phyloP scores from a whole-genome alignment of 495 filamentous ascomycete species.

The Lentithecium fluviatile region DNA sequence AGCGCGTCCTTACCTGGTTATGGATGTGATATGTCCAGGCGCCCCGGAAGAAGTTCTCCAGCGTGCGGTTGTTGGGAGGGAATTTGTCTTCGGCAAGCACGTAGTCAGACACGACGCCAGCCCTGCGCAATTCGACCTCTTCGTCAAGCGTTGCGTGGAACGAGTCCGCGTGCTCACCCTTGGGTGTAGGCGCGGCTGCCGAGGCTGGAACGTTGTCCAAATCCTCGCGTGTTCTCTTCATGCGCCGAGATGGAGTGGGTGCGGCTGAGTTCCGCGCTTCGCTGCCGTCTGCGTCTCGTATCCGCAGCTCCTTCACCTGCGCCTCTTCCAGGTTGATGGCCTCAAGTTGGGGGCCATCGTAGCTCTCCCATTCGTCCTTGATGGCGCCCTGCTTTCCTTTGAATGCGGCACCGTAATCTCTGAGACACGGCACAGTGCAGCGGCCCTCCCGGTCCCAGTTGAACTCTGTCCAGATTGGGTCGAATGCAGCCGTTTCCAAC shows the following conservation, averaged over 20 bases:
- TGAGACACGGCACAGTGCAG: conserved; percentile 56
- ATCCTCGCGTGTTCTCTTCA: conserved; percentile 24
- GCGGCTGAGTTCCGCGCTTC: conserved; percentile 22
- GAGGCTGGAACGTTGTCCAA: conserved; percentile 28
- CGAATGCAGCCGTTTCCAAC: conserved; percentile 58
- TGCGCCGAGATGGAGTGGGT: conserved; percentile 12
- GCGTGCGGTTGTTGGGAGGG: conserved; percentile 54
- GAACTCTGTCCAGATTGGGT: conserved; percentile 60
- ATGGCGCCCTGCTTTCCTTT: conserved; percentile 45
- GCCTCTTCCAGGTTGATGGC: conserved; percentile 20
- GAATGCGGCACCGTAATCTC: conserved; percentile 54
- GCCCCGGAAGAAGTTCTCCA: conserved; percentile 57
- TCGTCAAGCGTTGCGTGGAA: conserved; percentile 40
- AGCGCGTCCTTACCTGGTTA: conserved; percentile 51
- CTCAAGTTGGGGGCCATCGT: conserved; percentile 44
- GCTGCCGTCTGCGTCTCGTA: conserved; percentile 14
- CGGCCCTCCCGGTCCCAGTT: conserved; percentile 53
- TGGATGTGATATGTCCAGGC: conserved; percentile 61
- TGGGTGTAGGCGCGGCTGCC: conserved; percentile 26
- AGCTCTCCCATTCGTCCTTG: conserved; percentile 55
- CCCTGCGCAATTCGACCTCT: conserved; percentile 40
- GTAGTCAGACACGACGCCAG: conserved; percentile 44
- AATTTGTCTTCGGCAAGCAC: conserved; percentile 49
- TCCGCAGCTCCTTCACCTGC: conserved; percentile 23
- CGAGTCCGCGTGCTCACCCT: conserved; percentile 29